Evolutionary conservation across 1,139 yeast genomes (phyloP).

Genomic region (Candida albicans): DNA sequence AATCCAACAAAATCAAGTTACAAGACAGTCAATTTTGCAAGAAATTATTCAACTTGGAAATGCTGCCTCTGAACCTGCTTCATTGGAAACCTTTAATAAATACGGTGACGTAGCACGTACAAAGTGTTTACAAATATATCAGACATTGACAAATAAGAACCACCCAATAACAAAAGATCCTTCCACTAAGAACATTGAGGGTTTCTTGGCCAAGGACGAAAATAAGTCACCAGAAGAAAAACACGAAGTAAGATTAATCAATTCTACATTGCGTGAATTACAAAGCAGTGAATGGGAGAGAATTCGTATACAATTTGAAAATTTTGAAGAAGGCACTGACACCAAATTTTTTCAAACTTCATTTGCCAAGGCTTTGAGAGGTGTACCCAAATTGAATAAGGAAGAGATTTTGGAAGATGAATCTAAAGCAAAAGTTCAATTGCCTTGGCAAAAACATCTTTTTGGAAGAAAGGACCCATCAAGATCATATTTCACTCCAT

Average conservation of each 20-base stretch:
- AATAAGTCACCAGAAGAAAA: conserved; percentile 37
- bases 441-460: conserved; percentile 77
- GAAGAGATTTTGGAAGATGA: conserved; percentile 60
- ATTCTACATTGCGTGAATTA: conserved; percentile 56
- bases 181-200: conserved; percentile 19
- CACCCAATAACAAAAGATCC: conserved; percentile 27
- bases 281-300: conserved; percentile 51
- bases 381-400: conserved; percentile 49
- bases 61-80: conserved; percentile 28
- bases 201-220: conserved; percentile 35
- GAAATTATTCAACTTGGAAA: conserved; percentile 29
- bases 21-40: conserved; percentile 48
- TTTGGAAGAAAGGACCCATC: conserved; percentile 77
- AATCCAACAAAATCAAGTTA: conserved; percentile 38
- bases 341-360: conserved; percentile 22
- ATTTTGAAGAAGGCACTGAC: neutral
- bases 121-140: conserved; percentile 35
- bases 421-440: conserved; percentile 44
- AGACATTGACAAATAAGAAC: conserved; percentile 26
- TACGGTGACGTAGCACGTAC: conserved; percentile 22
- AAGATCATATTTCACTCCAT: conserved; percentile 91
- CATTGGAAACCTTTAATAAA: conserved; percentile 21
- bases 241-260: conserved; percentile 46
- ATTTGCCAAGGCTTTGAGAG: conserved; percentile 56
- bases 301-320: conserved; percentile 50